A percentile compares a stretch with the other conserved stretches of the same genome.
Evolutionary conservation across 1,284 basidiomycete species (phyloP).

Genomic region (Irpex rosettiformis): DNA sequence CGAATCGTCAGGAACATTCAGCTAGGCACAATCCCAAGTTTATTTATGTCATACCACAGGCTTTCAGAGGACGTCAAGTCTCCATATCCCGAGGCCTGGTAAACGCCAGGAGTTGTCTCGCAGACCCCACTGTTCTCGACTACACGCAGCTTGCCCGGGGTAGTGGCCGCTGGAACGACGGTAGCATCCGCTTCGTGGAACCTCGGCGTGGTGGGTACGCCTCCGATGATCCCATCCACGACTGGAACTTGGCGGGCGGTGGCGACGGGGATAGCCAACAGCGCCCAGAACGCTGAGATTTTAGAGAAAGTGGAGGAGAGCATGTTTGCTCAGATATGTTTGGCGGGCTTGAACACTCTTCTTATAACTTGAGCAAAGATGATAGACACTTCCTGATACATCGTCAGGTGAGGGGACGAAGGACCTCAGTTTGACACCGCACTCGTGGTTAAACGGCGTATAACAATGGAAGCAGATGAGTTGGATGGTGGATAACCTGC

Average conservation of each 20-base stretch:
- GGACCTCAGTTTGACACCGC: background rate
- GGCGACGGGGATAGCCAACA: background rate
- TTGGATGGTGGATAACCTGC: background rate
- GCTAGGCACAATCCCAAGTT: background rate
- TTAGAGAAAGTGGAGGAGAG: background rate
- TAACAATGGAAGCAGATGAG: background rate
- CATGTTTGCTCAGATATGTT: background rate
- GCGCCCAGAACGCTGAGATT: background rate
- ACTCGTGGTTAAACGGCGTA: background rate
- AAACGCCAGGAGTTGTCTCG: constrained; percentile 55
- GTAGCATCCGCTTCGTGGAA: constrained; percentile 10
- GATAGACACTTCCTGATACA: background rate
- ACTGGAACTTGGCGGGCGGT: constrained; percentile 39
- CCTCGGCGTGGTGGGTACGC: constrained; percentile 25
- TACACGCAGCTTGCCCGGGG: constrained; percentile 47
- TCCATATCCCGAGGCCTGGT: constrained; percentile 59
- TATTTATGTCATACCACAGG: constrained; percentile 41
- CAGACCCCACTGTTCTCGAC: constrained; percentile 54
- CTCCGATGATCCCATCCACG: constrained; percentile 44
- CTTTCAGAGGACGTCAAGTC: constrained; percentile 50
- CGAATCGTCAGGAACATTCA: constrained; percentile 6
- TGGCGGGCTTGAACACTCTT: background rate
- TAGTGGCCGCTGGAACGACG: constrained; percentile 29
- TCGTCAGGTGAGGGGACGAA: background rate
- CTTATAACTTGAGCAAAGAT: background rate